These are phyloP conservation scores for Gryganskiella cystojenkinii DNA, from an alignment of 192 early-diverging fungal genomes.

Conservation along the genomic window DNA sequence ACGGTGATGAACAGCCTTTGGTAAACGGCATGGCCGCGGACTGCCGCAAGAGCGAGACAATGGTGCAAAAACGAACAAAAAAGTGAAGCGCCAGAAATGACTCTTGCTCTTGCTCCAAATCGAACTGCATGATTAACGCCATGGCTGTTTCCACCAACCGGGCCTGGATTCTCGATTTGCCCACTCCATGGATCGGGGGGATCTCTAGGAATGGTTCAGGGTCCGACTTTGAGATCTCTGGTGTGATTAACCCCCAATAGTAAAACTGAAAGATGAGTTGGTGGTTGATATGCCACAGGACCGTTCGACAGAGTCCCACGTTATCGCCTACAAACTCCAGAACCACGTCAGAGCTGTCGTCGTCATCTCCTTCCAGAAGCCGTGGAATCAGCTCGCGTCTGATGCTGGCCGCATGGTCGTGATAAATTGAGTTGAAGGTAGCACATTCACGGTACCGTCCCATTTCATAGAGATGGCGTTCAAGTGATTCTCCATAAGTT, in stretches of 20 bases:
- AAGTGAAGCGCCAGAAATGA: not conserved
- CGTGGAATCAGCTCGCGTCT: conserved; percentile 1
- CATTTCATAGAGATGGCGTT: conserved; percentile 12
- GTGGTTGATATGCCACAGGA: conserved; percentile 15
- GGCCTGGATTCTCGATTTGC: conserved; percentile 1
- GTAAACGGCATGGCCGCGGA: not conserved
- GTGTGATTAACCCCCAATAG: conserved; percentile 3
- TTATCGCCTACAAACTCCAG: not conserved
- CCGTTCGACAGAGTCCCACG: not conserved
- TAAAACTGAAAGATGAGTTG: conserved; percentile 15
- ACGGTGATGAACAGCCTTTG: not conserved
- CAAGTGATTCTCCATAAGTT: conserved; percentile 19
- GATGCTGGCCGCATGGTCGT: not conserved
- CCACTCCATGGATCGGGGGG: not conserved
- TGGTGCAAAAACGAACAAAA: conserved; percentile 10
- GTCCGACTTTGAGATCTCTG: not conserved
- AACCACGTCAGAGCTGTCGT: not conserved
- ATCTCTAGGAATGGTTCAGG: not conserved
- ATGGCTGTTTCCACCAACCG: conserved; percentile 6
- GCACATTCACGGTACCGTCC: conserved; percentile 20
- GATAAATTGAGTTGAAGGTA: conserved; percentile 5
- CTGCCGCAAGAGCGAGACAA: not conserved
- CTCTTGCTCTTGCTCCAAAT: conserved; percentile 5
- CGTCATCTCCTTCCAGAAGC: conserved; percentile 5
- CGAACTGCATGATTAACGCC: conserved; percentile 3